A percentile compares a stretch with the other conserved stretches of the same genome.
phyloP scores from a whole-genome alignment of 352 stramenopile genomes.

The Phytophthora kernoviae region DNA sequence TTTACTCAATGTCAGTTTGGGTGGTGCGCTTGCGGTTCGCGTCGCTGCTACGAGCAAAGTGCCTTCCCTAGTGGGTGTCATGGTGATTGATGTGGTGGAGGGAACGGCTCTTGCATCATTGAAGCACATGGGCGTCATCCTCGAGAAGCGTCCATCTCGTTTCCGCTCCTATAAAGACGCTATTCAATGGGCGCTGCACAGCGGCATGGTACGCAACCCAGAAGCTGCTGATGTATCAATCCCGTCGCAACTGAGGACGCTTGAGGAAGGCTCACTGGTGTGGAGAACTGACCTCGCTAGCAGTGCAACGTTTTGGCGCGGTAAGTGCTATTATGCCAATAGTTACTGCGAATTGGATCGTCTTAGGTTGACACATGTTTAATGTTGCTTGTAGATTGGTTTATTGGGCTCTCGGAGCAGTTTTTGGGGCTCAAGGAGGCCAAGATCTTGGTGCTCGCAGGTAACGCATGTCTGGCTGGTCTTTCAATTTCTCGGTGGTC shows the following conservation, averaged over 20 bases:
- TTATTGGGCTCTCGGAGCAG: constrained; percentile 81
- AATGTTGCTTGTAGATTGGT: constrained; percentile 64
- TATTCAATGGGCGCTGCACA: constrained; percentile 82
- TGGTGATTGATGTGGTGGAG: constrained; percentile 91
- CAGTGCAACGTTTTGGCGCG: constrained; percentile 80
- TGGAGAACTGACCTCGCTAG: constrained; percentile 83
- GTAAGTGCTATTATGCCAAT: constrained; percentile 23
- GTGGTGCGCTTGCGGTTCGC: constrained; percentile 80
- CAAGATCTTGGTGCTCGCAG: constrained; percentile 88
- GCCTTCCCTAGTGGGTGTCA: constrained; percentile 71
- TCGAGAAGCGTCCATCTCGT: constrained; percentile 64
- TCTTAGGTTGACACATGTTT: no score
- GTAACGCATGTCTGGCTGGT: constrained; percentile 16
- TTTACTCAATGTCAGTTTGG: constrained; percentile 52
- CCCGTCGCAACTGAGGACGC: constrained; percentile 69
- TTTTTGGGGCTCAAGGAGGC: constrained; percentile 76
- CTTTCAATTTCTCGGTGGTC: background rate
- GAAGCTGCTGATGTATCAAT: constrained; percentile 81
- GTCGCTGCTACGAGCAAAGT: constrained; percentile 65
- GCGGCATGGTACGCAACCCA: constrained; percentile 73
- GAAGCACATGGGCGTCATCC: constrained; percentile 82
- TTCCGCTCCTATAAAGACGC: constrained; percentile 78
- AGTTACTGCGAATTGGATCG: background rate
- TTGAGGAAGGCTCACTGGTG: constrained; percentile 53
- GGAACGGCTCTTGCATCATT: constrained; percentile 87